Conservation (phyloP, 1,284 basidiomycete genomes). For the Anthracocystis panici-leucophaei region DNA sequence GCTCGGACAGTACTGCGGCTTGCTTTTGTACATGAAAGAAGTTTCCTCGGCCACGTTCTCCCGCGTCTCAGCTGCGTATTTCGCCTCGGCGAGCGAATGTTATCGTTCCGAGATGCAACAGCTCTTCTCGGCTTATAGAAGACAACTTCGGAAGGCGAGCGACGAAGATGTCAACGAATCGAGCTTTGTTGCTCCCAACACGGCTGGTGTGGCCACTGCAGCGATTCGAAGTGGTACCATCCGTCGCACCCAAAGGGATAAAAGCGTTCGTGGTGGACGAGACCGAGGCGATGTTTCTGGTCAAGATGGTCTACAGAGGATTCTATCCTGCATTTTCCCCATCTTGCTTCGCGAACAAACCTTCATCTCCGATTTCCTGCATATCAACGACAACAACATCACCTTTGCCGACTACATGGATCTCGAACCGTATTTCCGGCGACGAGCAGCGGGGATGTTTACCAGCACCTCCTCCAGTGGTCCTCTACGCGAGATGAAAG, state of each 20-base stretch:
- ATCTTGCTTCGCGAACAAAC: constrained; percentile 84
- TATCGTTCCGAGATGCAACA: constrained; percentile 61
- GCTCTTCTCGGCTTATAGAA: constrained; percentile 50
- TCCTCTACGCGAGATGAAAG: constrained; percentile 61
- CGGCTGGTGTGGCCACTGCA: constrained; percentile 16
- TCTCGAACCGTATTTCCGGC: constrained; percentile 91
- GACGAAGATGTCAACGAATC: constrained; percentile 56
- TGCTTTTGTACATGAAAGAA: constrained; percentile 93
- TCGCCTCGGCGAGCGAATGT: constrained; percentile 56
- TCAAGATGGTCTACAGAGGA: constrained; percentile 78
- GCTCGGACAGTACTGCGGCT: constrained; percentile 86
- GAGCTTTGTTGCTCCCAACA: constrained; percentile 30
- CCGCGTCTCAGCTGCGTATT: constrained; percentile 58
- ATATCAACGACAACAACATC: constrained; percentile 80
- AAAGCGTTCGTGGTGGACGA: constrained; percentile 18
- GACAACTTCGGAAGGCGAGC: constrained; percentile 45
- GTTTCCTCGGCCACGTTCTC: constrained; percentile 73
- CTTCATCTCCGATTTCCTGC: constrained; percentile 91
- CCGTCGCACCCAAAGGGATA: constrained; percentile 37
- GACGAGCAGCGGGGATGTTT: constrained; percentile 78
- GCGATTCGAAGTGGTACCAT: constrained; percentile 56
- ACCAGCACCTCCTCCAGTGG: constrained; percentile 20
- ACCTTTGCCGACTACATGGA: constrained; percentile 97
- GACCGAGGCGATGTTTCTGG: constrained; percentile 31
- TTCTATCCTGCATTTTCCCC: constrained; percentile 82